These are phyloP conservation scores for Colletotrichum brevisporum DNA, from an alignment of 2,329 filamentous ascomycete genomes.

Conservation along the genomic window DNA sequence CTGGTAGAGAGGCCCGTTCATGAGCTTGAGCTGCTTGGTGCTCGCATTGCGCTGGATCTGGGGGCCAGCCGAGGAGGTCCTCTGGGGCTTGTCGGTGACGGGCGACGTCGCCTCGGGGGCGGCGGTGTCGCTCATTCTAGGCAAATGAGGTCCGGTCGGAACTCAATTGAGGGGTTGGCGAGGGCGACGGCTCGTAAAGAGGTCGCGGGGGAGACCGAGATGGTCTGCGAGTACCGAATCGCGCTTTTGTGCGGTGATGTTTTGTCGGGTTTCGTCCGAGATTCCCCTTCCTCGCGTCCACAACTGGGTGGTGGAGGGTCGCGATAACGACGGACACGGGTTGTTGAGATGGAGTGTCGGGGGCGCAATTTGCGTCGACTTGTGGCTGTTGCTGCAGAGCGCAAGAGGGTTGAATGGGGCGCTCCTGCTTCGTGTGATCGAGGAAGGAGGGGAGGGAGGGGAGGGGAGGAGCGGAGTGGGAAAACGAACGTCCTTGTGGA, in stretches of 20 bases:
- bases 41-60: conserved; percentile 37
- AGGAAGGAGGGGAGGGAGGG: conserved; percentile 4
- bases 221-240: conserved; percentile 11
- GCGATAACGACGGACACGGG: conserved; percentile 12
- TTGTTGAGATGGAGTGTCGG: background rate
- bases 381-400: conserved; percentile 18
- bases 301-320: conserved; percentile 3
- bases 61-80: conserved; percentile 12
- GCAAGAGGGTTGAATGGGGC: conserved; percentile 22
- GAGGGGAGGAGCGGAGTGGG: conserved; percentile 2
- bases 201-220: conserved; percentile 22
- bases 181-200: conserved; percentile 19
- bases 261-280: background rate
- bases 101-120: conserved; percentile 31
- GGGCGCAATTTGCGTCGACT: conserved; percentile 3
- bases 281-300: background rate
- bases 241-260: background rate
- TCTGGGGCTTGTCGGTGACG: conserved; percentile 23
- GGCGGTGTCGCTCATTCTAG: conserved; percentile 38
- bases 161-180: conserved; percentile 24
- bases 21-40: conserved; percentile 50
- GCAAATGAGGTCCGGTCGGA: conserved; percentile 31
- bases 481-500: conserved; percentile 33
- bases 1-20: conserved; percentile 72
- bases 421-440: conserved; percentile 34